Base-by-base conservation (phyloP, 2,329 filamentous ascomycete species). In the Bipolaris bicolor region DNA sequence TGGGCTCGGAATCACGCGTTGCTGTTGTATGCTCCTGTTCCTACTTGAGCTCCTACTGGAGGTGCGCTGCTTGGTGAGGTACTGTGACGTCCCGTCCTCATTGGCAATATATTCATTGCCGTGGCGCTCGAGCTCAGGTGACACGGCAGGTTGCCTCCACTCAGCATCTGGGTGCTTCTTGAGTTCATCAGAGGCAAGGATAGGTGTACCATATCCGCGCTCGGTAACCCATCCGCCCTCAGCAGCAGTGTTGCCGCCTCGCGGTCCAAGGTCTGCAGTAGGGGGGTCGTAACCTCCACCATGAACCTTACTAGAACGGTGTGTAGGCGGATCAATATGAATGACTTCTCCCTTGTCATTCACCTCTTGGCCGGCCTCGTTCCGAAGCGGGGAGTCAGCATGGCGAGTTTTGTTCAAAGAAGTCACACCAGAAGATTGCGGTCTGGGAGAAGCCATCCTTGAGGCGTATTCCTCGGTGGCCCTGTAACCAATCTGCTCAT, bases 401-500 rank as follows among this genome's bases (percentile, higher is more conserved):
- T 69, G 55, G 60, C 76, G 77, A 67, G 73, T 81, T 61, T 78
- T 80, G 78, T 82, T 56, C 74, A 79, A 57, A 82, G 84, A 65
- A 46, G 72, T 68, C 43, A 69, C 68, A 40, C 66, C 76, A 58
- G 81, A 82, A 61, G 81, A 82, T 22, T 78, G 77, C 15, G 86
- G 85, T 48, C 79, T 82, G 7, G 90, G 89, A n/a, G 90, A 90
- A 43, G 86, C 83, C 60, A 92, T 87, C 59, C 91, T 89, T 29
- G 89, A 90, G 15, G 88, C 83, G 71, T 92, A 96, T 71, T 96
- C 89, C 63, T 97, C 92, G 10, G 87, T 89, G 11, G 92, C 94
- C 60, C 92, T 86, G 78, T 93, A 97, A 18, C 91, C 95, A 67
- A 96, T 87, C 73, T 98, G 90, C 69, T 98, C 94, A 66, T 90